A percentile compares a stretch with the other conserved stretches of the same genome.
Conservation (phyloP, 257 asterid species). For the Osmanthus fragrans region DNA sequence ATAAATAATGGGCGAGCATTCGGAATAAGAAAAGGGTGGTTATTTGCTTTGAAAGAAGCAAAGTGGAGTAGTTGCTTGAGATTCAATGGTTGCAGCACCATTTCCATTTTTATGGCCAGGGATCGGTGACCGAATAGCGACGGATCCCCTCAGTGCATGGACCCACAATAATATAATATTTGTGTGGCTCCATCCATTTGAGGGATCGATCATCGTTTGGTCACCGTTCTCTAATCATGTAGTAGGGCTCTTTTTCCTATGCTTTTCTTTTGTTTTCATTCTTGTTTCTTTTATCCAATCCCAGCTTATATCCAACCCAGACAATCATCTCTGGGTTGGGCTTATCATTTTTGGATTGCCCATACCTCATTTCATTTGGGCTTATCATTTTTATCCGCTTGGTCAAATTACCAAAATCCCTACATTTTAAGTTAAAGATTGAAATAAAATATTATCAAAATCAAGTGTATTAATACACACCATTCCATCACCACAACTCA, state of each 20-base stretch:
- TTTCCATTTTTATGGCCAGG: constrained; percentile 57
- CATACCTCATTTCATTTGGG: not conserved
- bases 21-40: constrained; percentile 10
- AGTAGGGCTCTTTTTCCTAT: too few relatives aligned
- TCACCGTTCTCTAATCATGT: too few relatives aligned
- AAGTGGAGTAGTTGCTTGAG: constrained; percentile 51
- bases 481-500: too few relatives aligned
- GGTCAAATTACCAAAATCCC: too few relatives aligned
- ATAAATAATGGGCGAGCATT: constrained; percentile 30
- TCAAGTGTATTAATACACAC: too few relatives aligned
- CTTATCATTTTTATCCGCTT: not conserved
- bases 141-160: too few relatives aligned
- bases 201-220: too few relatives aligned
- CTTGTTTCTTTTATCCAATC: not conserved
- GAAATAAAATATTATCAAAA: too few relatives aligned
- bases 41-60: constrained; percentile 33
- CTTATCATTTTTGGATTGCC: not conserved
- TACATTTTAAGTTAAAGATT: too few relatives aligned
- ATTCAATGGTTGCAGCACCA: constrained; percentile 47
- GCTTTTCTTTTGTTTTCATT: not conserved
- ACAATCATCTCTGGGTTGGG: not conserved
- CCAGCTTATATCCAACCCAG: not conserved
- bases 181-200: too few relatives aligned
- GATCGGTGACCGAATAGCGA: too few relatives aligned
- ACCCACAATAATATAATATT: too few relatives aligned